Evolutionary conservation across 1,284 basidiomycete species (phyloP).

Genomic region (Coniferiporia weirii): DNA sequence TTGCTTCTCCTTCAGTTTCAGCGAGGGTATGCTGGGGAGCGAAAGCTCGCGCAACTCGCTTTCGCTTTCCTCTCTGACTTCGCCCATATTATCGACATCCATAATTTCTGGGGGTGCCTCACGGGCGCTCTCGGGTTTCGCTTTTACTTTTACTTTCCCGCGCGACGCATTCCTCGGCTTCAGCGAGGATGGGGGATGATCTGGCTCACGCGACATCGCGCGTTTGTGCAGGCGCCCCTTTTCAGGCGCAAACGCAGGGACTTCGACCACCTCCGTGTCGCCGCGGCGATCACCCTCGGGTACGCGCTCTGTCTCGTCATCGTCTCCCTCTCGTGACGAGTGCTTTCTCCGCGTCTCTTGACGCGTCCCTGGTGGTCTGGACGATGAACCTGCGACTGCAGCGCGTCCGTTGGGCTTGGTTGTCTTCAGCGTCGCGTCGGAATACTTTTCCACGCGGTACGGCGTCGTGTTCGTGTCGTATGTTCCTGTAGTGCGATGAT

Average conservation of each 20-base stretch:
- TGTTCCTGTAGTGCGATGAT: not conserved
- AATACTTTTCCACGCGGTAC: conserved; percentile 9
- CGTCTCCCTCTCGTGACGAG: conserved; percentile 10
- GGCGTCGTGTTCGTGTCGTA: conserved; percentile 11
- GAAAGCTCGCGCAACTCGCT: conserved; percentile 10
- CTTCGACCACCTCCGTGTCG: conserved; percentile 16
- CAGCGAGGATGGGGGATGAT: not conserved
- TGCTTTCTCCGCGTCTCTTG: conserved; percentile 23
- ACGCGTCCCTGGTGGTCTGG: conserved; percentile 17
- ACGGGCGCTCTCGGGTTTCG: conserved; percentile 14
- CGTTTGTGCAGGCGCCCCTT: conserved; percentile 4
- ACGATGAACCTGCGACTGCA: conserved; percentile 21
- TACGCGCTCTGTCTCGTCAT: not conserved
- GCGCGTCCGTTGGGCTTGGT: conserved; percentile 11
- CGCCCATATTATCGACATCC: conserved; percentile 7
- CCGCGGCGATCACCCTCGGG: conserved; percentile 20
- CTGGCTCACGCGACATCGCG: conserved; percentile 13
- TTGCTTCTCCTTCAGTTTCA: not conserved
- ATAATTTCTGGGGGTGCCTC: conserved; percentile 11
- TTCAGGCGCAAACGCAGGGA: not conserved
- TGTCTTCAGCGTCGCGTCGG: not conserved
- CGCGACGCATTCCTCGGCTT: conserved; percentile 21
- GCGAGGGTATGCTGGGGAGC: not conserved
- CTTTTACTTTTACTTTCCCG: conserved; percentile 27
- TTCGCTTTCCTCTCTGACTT: conserved; percentile 8